Evolutionary conservation across 192 early-diverging fungal genomes (phyloP), one percentile per base, ranked within the genome.

Genomic region (Coemansia sp.): DNA sequence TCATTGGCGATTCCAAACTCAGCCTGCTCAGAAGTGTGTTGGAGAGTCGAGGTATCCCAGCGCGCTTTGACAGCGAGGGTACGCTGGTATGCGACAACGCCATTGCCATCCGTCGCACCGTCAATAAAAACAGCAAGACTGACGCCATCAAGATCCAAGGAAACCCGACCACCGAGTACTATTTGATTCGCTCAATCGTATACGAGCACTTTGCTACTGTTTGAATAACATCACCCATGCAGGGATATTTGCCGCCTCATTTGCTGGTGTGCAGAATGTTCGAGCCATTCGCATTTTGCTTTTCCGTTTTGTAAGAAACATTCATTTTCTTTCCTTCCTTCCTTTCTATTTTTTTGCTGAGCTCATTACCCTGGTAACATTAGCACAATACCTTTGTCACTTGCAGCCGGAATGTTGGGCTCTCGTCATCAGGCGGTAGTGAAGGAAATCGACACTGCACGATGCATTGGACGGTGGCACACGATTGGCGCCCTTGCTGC

Each of bases 1-100:
- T 94, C 49, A 90, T 98, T 15, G 97, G 97, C 16, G 93, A 97
- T 75, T 71, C 96, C 29, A 88, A 88, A 40, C 86, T 99, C 57
- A 92, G 93, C 65, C 90, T 94, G 75, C 90, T 99, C 64, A 89
- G 91, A 31, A 76, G 85, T 12, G 73, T 93, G 5, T 78, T 97
- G 36, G 88, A 87, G 20, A 72, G 81, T 4, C 89, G 91, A 63
- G 95, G 96, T 0, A 91, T 94, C 34, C 67, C 79, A 3, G 91
- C 95, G 11, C 90, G 93, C 67, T 98, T 99, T 76, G 91, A 90
- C 62, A 86, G 87, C 27, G 92, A 92, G 47, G 94, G 94, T 55
- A 86, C 94, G 40, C 78, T 99, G 51, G 91, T 97, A 6, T 95
- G 95, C 61, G 94, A 93, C 78, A 87, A 89, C 47, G 86, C 88